Base-by-base conservation (phyloP, 768 basidiomycete genomes). In the Boletellus sp. region DNA sequence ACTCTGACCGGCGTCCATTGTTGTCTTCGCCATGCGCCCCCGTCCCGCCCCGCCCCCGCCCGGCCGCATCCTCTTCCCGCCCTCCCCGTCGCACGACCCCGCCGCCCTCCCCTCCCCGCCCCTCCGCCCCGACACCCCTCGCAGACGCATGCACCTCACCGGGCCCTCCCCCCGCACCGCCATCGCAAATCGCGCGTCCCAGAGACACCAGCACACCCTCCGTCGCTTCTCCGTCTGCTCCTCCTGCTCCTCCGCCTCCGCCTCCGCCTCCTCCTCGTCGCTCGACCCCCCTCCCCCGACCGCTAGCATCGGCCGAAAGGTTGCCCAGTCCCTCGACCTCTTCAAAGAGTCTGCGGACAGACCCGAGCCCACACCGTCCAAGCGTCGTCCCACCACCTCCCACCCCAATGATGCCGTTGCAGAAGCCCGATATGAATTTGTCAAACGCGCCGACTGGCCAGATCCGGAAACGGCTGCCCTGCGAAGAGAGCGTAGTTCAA, bases 381-480 rank as follows among this genome's bases (percentile, higher is more conserved):
- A 64, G 23, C 70, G 66, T 42, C 63, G 67, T 48, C 61, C 63
- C 32, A 63, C 66, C 23, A 62, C 70, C 7, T 67, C 65, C 24
- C 68, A 72, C 28, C 72, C 78, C 34, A 70, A 72, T 28, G 71
- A 74, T 24, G 78, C 80, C 51, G 81, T 87, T 38, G 78, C 80
- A 22, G 79, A 85, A 53, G 77, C 86, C 16, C 78, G 83, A 61
- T 90, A 82, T 61, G 80, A 90, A 72, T 90, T 89, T 58, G 86
- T 90, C 41, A 90, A 88, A 63, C 80, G 89, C 37, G 83, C 90
- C 15, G 89, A 87, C 56, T 90, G 90, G 90, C 87, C 85, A 1
- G 87, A 88, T 65, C 79, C 85, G 35, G 89, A 89, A 70, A 73
- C 79, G 6, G 85, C 82, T 48, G 85, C 83, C 17, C 72, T 83